Base-by-base conservation (phyloP, 148 eudicot species). In the Talinum fruticosum region DNA sequence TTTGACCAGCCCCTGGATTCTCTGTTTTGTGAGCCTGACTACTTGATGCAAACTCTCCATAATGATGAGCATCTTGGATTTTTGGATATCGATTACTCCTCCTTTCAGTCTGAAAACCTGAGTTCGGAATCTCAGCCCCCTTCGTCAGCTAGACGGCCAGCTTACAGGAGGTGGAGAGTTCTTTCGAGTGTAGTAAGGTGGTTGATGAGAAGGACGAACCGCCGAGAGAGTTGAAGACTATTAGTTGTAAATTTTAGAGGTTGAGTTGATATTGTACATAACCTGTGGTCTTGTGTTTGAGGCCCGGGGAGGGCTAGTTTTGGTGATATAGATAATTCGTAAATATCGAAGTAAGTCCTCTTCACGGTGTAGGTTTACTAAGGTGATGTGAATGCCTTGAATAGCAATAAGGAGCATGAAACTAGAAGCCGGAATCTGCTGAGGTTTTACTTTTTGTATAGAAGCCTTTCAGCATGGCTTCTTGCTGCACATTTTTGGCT, bases 151-250 rank as follows among this genome's bases (percentile, higher is more conserved):
- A 68, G 75, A 45, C 82, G 73, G 59, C 81, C 82, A 66, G 92
- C 87, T 85, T 80, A 84, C 62, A 86, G 79, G 79, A 90, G 90
- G 78, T 91, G 97, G 97, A 88, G 73, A 65, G 41, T 82, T 38
- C 37, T 82, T 19, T 82, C 82, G 0, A 82, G 79, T 79, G 72
- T 82, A 37, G 19, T 82, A 12, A 73, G 65, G 81, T 91, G 83
- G 81, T 89, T 84, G 70, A 85, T 78, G 7, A 82, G 78, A 75
- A 82, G 82, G 83, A 76, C 83, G 36, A 71, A 59, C 32, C 37
- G 38, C 15, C 71, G 44, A 33, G 51, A 66, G 61, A 41, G 73
- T 23, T 82, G 68, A 77, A 78, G 82, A 75, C 45, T 44, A 57
- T 36, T 76, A 66, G 44, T 18, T 77, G 59, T 38, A 77, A 70